Base-by-base conservation (phyloP, 352 stramenopile genomes). In the Globisporangium solare region DNA sequence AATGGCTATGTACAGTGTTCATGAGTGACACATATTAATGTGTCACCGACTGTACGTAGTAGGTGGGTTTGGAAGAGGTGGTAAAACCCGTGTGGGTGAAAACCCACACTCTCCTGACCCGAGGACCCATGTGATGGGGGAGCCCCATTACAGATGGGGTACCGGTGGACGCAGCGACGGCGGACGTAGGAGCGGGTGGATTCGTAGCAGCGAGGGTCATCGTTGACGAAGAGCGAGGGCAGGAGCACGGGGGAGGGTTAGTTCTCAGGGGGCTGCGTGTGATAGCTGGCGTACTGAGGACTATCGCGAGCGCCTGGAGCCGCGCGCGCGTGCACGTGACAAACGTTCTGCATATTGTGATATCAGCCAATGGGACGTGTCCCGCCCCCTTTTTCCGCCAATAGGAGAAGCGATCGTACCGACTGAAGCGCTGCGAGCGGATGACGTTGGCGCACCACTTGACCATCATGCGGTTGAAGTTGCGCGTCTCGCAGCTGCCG, bases 71-170 rank as follows among this genome's bases (percentile, higher is more conserved):
- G n/a, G n/a, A n/a, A n/a, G n/a, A n/a, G n/a, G n/a, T n/a, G n/a
- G n/a, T n/a, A n/a, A n/a, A n/a, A n/a, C n/a, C n/a, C n/a, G n/a
- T n/a, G n/a, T n/a, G n/a, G n/a, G n/a, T n/a, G n/a, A n/a, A n/a
- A n/a, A n/a, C n/a, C n/a, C n/a, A n/a, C n/a, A n/a, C n/a, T n/a
- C n/a, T n/a, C n/a, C n/a, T n/a, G n/a, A n/a, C n/a, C n/a, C n/a
- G n/a, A n/a, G n/a, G n/a, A n/a, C n/a, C n/a, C n/a, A n/a, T n/a
- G n/a, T n/a, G n/a, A n/a, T n/a, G n/a, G n/a, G n/a, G n/a, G n/a
- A n/a, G n/a, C n/a, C n/a, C n/a, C n/a, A n/a, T n/a, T n/a, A 66
- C 80, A 82, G 6, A 88, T 90, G 80, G 70, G 57, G 90, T 82
- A 76, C 61, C 93, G 68, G 80, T 81, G 54, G 81, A 79, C 31